Evolutionary conservation across 163 green algal genomes (phyloP), one percentile per base, ranked within the genome.

Genomic region (Smithsoniella earleae): DNA sequence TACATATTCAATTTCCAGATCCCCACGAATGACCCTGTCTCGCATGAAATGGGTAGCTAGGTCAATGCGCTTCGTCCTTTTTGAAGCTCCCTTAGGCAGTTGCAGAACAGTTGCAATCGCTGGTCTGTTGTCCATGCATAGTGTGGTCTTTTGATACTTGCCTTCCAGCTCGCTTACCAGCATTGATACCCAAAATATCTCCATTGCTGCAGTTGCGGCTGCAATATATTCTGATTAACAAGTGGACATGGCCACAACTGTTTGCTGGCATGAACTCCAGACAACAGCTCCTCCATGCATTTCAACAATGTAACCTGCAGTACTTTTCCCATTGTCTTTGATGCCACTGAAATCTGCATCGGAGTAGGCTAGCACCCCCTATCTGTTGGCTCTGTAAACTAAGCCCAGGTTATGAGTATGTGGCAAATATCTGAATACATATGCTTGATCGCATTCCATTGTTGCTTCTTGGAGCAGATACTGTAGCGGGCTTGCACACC

Each of bases 221-320:
- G 78, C 80, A 75, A 86, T 84, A 63, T 87, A 87, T 55, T 87
- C 78, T n/a, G 82, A 80, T 63, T 87, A 78, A 2, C 73, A 63
- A 8, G 80, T 84, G 2, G 73, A 81, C 3, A 65, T n/a, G 30
- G 82, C 76, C 1, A 87, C 82, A 16, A 77, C 82, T 2, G 16
- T 36, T 66, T 87, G 82, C 73, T 77, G 38, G 52, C 76, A 78
- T 38, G 58, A 78, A 4, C 25, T 38, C 82, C 82, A 87, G 8
- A 37, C 76, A 13, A 85, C 55, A 16, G 66, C 75, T 8, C 77
- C 78, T 1, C 77, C 78, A 66, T 54, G 13, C 4, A 82, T 36
- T 1, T 64, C 72, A 74, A 82, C 83, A 20, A 82, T 63, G 28
- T 77, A 78, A 13, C 77, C 77, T 1, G 79, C 75, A 37, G 79